Evolutionary conservation across 2,329 filamentous ascomycete genomes (phyloP).

Genomic region (Didymella pinodella): DNA sequence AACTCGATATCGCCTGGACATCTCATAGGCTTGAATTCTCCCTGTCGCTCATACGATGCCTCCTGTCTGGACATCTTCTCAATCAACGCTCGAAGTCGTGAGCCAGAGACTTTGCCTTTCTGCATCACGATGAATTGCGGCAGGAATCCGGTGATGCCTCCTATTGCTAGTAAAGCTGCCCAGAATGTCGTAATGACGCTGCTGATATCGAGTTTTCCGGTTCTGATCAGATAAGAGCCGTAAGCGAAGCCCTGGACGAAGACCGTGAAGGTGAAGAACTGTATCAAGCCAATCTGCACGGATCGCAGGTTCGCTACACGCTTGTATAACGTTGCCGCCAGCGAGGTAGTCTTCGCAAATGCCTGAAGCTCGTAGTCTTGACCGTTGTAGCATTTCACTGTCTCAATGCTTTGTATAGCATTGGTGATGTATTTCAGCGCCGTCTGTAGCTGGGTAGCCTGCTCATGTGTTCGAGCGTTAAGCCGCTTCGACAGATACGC

Average conservation of each 20-base stretch:
- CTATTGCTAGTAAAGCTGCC: conserved; percentile 76
- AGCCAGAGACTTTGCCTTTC: conserved; percentile 79
- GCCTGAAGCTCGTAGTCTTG: conserved; percentile 72
- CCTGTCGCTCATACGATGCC: conserved; percentile 24
- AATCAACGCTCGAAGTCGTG: conserved; percentile 63
- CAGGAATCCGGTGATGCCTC: conserved; percentile 75
- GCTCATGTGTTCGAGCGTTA: conserved; percentile 70
- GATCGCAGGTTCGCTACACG: conserved; percentile 74
- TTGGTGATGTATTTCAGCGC: conserved; percentile 77
- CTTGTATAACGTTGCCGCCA: conserved; percentile 69
- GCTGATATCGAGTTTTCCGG: conserved; percentile 66
- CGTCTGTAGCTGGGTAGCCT: conserved; percentile 71
- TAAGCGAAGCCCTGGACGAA: conserved; percentile 94
- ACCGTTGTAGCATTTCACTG: conserved; percentile 86
- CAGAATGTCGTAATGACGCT: conserved; percentile 86
- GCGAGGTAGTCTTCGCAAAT: conserved; percentile 66
- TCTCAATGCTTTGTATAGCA: conserved; percentile 77
- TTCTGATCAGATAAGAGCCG: conserved; percentile 72
- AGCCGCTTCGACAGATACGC: conserved; percentile 67
- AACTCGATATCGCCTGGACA: conserved; percentile 76
- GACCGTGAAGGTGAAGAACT: conserved; percentile 76
- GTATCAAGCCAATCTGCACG: conserved; percentile 74
- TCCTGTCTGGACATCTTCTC: conserved; percentile 44
- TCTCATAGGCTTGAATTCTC: conserved; percentile 32
- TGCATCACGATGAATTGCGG: conserved; percentile 79